Evolutionary conservation across 2,329 filamentous ascomycete species (phyloP), one percentile per base, ranked within the genome.

Genomic region (Corinectria fuckeliana): DNA sequence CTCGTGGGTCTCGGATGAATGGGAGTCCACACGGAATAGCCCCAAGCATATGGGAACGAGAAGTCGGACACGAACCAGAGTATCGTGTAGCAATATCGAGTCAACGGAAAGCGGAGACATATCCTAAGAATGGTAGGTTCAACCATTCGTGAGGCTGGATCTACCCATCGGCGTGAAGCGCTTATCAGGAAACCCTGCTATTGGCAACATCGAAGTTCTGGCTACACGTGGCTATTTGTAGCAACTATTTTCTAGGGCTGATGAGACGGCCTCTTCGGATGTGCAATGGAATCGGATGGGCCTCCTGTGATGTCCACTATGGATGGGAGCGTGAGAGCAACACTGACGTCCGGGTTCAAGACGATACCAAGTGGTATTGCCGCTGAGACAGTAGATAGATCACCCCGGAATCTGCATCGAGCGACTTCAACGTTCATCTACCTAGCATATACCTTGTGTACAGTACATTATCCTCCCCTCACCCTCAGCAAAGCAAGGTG

Each of bases 321-420:
- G 16, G 32, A 34, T n/a, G n/a, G n/a, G n/a, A n/a, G n/a, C n/a
- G n/a, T n/a, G n/a, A n/a, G n/a, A n/a, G n/a, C n/a, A n/a, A n/a
- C n/a, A n/a, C n/a, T n/a, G n/a, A n/a, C n/a, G n/a, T n/a, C n/a
- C n/a, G n/a, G n/a, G n/a, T n/a, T n/a, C n/a, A n/a, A n/a, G n/a
- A n/a, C n/a, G n/a, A n/a, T n/a, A n/a, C n/a, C n/a, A n/a, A 36
- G n/a, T 28, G 41, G 8, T 18, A 21, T 10, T 23, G 14, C 11
- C 38, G 26, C 25, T 28, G 11, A 42, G 52, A 50, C 34, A 32
- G 26, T 36, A 11, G 45, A 32, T 41, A 49, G 34, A 39, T 48
- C 41, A 55, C 52, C 34, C 42, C 52, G 25, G 42, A 36, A 55
- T 55, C 52, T 55, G 5, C 25, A 55, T 54, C 51, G 11, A 39